Conservation (phyloP, 129 eudicot genomes). For the Oenanthe sinensis region DNA sequence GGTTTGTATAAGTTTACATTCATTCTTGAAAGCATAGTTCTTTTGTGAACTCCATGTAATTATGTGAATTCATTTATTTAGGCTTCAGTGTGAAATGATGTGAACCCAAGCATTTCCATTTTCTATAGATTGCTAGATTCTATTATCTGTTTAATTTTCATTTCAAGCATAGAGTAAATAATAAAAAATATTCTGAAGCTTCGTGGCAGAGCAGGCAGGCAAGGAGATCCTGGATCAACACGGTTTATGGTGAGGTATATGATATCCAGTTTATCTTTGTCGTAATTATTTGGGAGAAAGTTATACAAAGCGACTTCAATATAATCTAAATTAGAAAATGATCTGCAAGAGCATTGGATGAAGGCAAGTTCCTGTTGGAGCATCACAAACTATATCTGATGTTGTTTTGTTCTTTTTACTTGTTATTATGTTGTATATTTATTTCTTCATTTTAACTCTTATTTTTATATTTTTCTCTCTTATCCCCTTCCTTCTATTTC, state of each 20-base stretch:
- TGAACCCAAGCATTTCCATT: neutral
- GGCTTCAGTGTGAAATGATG: too few relatives aligned
- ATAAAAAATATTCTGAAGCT: constrained; percentile 37
- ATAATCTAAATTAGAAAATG: neutral
- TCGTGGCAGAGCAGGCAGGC: constrained; percentile 99
- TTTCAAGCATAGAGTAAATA: neutral
- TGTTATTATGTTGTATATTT: neutral
- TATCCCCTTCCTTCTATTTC: neutral
- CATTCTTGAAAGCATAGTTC: neutral
- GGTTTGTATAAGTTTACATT: neutral
- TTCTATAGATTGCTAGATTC: neutral
- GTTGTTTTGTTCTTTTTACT: neutral
- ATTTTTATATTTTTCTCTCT: neutral
- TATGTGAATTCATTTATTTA: neutral
- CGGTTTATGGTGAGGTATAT: constrained; percentile 94
- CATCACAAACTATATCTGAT: neutral
- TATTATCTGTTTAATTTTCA: constrained; percentile 1
- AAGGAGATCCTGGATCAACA: constrained; percentile 99
- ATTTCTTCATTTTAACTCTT: neutral
- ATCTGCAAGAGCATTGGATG: neutral
- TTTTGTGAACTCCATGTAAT: neutral
- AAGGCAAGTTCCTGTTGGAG: neutral
- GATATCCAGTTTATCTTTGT: neutral
- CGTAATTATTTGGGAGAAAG: neutral
- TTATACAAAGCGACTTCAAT: neutral